Evolutionary conservation across 1,139 yeast species (phyloP).

Genomic region (Diutina sp.): DNA sequence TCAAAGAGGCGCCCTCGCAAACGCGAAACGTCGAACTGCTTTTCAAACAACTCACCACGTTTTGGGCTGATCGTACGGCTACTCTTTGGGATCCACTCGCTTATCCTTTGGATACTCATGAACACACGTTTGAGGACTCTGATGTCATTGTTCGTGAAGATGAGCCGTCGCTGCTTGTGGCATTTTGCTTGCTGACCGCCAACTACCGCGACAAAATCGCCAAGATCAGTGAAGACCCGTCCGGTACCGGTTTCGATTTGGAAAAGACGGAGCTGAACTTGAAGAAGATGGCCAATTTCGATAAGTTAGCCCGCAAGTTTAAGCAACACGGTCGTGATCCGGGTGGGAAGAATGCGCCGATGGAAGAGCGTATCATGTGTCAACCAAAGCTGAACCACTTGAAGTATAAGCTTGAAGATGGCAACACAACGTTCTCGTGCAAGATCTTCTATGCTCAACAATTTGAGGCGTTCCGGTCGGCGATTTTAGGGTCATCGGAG

Average conservation of each 20-base stretch:
- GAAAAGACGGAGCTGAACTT: conserved; percentile 5
- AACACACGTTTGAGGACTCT: conserved; percentile 89
- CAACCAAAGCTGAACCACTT: conserved; percentile 82
- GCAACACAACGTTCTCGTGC: conserved; percentile 72
- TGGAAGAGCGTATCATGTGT: conserved; percentile 55
- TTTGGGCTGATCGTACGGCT: conserved; percentile 97
- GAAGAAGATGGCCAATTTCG: conserved; percentile 16
- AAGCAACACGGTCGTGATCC: conserved; percentile 16
- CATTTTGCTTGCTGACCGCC: conserved; percentile 77
- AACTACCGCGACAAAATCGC: conserved; percentile 65
- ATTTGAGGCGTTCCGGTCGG: conserved; percentile 82
- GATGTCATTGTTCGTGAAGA: conserved; percentile 92
- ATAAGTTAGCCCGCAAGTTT: conserved; percentile 32
- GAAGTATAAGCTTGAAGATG: conserved; percentile 84
- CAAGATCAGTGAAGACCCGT: conserved; percentile 9
- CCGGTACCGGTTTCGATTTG: conserved; percentile 9
- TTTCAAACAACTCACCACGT: conserved; percentile 73
- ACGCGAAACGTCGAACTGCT: conserved; percentile 58
- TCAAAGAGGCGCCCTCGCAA: not conserved
- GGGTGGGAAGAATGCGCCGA: conserved; percentile 8
- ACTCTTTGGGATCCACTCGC: conserved; percentile 89
- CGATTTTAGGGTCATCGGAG: conserved; percentile 60
- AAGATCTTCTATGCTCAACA: conserved; percentile 94
- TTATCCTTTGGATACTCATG: conserved; percentile 69
- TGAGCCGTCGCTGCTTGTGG: conserved; percentile 90